These are phyloP conservation scores for Suhomyces tanzawaensis DNA, from an alignment of 805 yeast species.

Conservation along the genomic window DNA sequence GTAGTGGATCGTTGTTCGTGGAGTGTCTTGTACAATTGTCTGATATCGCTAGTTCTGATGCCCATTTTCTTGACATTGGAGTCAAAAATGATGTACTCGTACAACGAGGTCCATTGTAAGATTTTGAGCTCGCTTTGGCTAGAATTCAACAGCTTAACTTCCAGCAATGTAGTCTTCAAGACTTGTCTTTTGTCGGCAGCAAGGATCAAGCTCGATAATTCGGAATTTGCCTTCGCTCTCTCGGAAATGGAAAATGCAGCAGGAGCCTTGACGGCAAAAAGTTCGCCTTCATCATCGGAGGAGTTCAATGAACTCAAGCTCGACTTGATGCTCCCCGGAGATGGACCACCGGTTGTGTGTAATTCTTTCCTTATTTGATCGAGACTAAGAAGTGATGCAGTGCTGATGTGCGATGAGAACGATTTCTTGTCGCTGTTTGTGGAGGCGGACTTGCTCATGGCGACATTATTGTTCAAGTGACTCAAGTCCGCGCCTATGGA, in stretches of 20 bases:
- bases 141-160: slow-evolving; percentile 2
- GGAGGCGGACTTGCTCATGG: slow-evolving; percentile 5
- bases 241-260: neutral
- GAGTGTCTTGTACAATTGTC: slow-evolving; percentile 8
- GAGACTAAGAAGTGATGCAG: slow-evolving; percentile 12
- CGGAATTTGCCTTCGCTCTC: neutral
- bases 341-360: neutral
- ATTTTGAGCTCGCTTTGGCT: slow-evolving; percentile 36
- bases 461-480: slow-evolving; percentile 30
- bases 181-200: slow-evolving; percentile 4
- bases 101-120: slow-evolving; percentile 31
- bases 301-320: slow-evolving; percentile 13
- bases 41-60: slow-evolving; percentile 4
- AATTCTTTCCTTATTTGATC: slow-evolving; percentile 9
- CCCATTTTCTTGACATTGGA: slow-evolving; percentile 2
- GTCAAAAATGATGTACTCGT: slow-evolving; percentile 28
- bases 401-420: slow-evolving; percentile 13
- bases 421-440: slow-evolving; percentile 8
- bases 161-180: slow-evolving; percentile 2
- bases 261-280: neutral
- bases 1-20: neutral
- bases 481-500: slow-evolving; percentile 64
- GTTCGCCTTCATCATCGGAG: slow-evolving; percentile 22
- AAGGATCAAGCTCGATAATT: slow-evolving; percentile 2
- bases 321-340: slow-evolving; percentile 3